These are phyloP conservation scores for Geranium rotundifolium DNA, from an alignment of 345 rosid species.

Conservation along the genomic window DNA sequence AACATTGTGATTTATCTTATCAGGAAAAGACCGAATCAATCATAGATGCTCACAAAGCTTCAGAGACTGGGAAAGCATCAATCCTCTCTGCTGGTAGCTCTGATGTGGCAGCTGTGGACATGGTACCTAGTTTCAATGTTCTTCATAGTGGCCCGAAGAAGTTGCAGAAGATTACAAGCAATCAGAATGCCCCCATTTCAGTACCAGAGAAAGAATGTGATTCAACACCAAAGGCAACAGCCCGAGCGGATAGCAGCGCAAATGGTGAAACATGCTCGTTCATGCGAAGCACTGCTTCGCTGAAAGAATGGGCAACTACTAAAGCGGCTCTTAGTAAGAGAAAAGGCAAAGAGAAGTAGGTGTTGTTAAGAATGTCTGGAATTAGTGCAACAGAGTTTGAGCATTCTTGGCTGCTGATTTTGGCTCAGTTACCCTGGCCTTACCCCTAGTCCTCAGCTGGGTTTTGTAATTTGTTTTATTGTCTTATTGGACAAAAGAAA, in stretches of 20 bases:
- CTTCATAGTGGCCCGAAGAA: slow-evolving; percentile 10
- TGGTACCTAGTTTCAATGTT: slow-evolving; percentile 1
- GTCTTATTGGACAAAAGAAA: too few relatives aligned
- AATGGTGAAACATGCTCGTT: slow-evolving; percentile 50
- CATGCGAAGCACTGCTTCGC: slow-evolving; percentile 64
- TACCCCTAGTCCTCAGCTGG: too few relatives aligned
- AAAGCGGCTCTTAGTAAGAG: slow-evolving; percentile 39
- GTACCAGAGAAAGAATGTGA: slow-evolving; percentile 11
- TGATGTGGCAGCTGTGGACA: neutral
- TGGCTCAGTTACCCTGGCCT: neutral
- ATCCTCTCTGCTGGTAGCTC: slow-evolving; percentile 1
- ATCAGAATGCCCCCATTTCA: slow-evolving; percentile 12
- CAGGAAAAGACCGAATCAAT: slow-evolving; percentile 6
- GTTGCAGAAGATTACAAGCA: slow-evolving; percentile 9
- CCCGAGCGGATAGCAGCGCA: slow-evolving; percentile 9
- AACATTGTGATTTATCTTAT: slow-evolving; percentile 8
- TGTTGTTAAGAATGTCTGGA: neutral
- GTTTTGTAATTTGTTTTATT: neutral
- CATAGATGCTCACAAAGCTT: slow-evolving; percentile 3
- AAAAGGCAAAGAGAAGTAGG: neutral
- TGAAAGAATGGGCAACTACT: slow-evolving; percentile 57
- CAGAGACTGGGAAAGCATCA: slow-evolving; percentile 5
- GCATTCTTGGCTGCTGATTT: neutral
- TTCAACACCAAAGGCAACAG: slow-evolving; percentile 8
- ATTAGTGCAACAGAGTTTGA: neutral